These are phyloP conservation scores for Cercospora zeina DNA, from an alignment of 2,329 filamentous ascomycete species.

Conservation along the genomic window DNA sequence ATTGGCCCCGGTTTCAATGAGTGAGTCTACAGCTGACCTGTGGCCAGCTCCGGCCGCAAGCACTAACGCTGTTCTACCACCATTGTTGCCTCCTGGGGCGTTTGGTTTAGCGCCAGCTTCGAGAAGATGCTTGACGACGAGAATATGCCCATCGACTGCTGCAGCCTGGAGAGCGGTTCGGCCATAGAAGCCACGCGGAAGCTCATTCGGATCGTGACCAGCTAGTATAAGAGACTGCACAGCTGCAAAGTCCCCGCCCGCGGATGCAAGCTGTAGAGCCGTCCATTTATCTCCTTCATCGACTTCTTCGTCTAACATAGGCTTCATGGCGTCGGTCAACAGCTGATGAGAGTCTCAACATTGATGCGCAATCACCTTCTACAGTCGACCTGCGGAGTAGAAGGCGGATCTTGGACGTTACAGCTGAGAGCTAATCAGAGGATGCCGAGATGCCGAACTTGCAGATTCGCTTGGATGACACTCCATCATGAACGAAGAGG, in stretches of 20 bases:
- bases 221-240: slow-evolving; percentile 20
- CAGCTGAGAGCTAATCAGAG: background rate
- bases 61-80: slow-evolving; percentile 25
- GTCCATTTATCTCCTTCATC: slow-evolving; percentile 25
- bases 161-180: slow-evolving; percentile 33
- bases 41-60: slow-evolving; percentile 28
- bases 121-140: slow-evolving; percentile 26
- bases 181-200: slow-evolving; percentile 31
- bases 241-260: slow-evolving; percentile 17
- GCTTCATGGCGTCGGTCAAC: background rate
- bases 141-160: slow-evolving; percentile 22
- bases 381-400: background rate
- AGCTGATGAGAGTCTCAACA: background rate
- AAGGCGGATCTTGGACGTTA: background rate
- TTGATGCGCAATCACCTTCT: background rate
- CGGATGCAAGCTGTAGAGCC: slow-evolving; percentile 27
- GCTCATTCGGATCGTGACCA: slow-evolving; percentile 25
- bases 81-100: slow-evolving; percentile 29
- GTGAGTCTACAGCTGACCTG: slow-evolving; percentile 20
- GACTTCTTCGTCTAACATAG: slow-evolving; percentile 19
- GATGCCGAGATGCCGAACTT: background rate
- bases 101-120: slow-evolving; percentile 24
- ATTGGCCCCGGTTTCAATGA: slow-evolving; percentile 27
- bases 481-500: background rate
- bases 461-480: background rate